Evolutionary conservation across 345 rosid genomes (phyloP).

Genomic region (Trapa incisa): DNA sequence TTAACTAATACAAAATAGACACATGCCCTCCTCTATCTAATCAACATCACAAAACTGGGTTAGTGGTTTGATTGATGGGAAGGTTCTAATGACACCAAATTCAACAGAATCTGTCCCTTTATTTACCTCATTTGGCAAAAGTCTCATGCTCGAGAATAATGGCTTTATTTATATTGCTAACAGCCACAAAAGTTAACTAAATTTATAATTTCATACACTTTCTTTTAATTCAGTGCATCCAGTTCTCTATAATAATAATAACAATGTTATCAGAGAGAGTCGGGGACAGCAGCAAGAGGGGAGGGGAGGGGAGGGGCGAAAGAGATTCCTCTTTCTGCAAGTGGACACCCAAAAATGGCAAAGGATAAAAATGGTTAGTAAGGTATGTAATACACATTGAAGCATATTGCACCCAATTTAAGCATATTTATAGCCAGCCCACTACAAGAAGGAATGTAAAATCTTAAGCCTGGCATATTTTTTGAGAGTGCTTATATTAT

Average conservation of each 20-base stretch:
- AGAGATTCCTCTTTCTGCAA: conserved; percentile 4
- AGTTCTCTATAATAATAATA: background rate
- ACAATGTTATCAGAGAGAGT: background rate
- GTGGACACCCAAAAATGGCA: conserved; percentile 12
- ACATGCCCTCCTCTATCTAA: background rate
- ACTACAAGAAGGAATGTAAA: no score
- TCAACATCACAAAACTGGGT: background rate
- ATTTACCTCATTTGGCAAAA: conserved; percentile 11
- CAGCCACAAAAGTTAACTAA: no score
- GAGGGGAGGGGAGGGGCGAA: background rate
- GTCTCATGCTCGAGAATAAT: conserved; percentile 13
- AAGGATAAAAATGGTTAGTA: background rate
- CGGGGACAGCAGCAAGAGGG: background rate
- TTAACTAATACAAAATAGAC: background rate
- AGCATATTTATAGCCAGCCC: no score
- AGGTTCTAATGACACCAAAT: conserved; percentile 12
- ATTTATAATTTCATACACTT: background rate
- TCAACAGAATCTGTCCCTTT: conserved; percentile 10
- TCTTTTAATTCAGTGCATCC: background rate
- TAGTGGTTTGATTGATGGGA: conserved; percentile 9
- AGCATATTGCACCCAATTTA: no score
- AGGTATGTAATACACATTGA: no score
- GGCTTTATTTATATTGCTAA: background rate
- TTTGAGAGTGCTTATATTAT: no score
- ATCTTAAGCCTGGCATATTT: no score